A percentile compares a stretch with the other conserved stretches of the same genome.
phyloP scores from a whole-genome alignment of 78 protist genomes.

The Dictyostelium capitatum region DNA sequence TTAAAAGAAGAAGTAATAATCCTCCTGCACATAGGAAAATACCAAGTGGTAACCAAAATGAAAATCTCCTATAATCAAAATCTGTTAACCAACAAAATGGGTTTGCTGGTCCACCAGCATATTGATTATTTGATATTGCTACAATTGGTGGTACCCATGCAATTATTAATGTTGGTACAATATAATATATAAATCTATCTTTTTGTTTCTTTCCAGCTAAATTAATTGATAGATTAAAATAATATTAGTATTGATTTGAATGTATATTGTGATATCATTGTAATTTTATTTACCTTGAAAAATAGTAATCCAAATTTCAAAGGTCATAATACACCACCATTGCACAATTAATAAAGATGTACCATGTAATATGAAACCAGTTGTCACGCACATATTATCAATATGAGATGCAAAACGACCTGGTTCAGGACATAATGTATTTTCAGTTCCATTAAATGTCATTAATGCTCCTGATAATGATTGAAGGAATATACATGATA shows the following conservation, averaged over 20 bases:
- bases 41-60: slow-evolving; percentile 37
- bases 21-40: slow-evolving; percentile 12
- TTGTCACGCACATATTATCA: slow-evolving; percentile 29
- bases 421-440: slow-evolving; percentile 39
- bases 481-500: neutral
- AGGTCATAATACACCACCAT: slow-evolving; percentile 46
- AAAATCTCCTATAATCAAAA: neutral
- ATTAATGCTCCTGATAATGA: slow-evolving; percentile 42
- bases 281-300: neutral
- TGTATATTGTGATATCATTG: too few species aligned
- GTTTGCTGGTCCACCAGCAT: neutral
- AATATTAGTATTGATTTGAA: too few species aligned
- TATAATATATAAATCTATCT: neutral
- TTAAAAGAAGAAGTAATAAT: slow-evolving; percentile 25
- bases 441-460: slow-evolving; percentile 18
- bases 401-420: slow-evolving; percentile 14
- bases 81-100: slow-evolving; percentile 29
- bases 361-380: slow-evolving; percentile 24
- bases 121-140: neutral
- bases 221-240: neutral
- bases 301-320: slow-evolving; percentile 36
- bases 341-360: slow-evolving; percentile 5
- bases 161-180: neutral
- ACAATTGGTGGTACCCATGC: neutral
- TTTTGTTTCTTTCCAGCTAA: neutral